Evolutionary conservation across 768 basidiomycete species (phyloP).

Genomic region (Boletus reticulatus): DNA sequence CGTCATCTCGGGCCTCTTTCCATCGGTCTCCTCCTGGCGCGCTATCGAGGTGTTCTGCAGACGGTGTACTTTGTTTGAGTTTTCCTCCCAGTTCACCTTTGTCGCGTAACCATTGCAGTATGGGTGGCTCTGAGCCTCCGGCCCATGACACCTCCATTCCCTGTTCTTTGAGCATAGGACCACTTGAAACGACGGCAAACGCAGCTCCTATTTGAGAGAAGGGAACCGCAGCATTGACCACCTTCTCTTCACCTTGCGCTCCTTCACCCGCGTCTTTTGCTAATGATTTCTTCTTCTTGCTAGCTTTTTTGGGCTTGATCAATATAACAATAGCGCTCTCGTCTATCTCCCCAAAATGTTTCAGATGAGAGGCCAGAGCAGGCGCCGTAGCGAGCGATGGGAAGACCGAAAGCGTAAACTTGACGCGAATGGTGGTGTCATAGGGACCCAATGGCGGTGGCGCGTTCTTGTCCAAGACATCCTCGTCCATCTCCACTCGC

Average conservation of each 20-base stretch:
- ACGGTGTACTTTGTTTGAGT: not conserved
- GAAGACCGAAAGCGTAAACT: conserved; percentile 58
- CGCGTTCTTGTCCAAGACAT: conserved; percentile 41
- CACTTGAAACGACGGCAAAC: conserved; percentile 69
- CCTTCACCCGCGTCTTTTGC: conserved; percentile 31
- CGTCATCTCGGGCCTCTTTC: not conserved
- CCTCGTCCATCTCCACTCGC: conserved; percentile 30
- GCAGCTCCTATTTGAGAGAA: conserved; percentile 77
- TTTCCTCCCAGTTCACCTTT: conserved; percentile 57
- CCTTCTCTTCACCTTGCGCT: conserved; percentile 45
- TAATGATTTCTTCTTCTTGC: conserved; percentile 37
- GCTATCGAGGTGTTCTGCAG: conserved; percentile 25
- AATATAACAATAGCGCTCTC: conserved; percentile 64
- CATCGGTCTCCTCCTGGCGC: not conserved
- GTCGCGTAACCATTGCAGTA: conserved; percentile 70
- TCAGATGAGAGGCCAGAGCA: conserved; percentile 40
- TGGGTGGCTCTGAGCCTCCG: conserved; percentile 65
- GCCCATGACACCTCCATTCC: conserved; percentile 75
- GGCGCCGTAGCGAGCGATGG: conserved; percentile 28
- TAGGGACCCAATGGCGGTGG: conserved; percentile 62
- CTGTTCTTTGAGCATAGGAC: conserved; percentile 50
- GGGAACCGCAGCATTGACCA: conserved; percentile 69
- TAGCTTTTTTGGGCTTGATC: conserved; percentile 52
- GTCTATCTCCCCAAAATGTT: conserved; percentile 63
- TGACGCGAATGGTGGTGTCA: conserved; percentile 76